A percentile compares a stretch with the other conserved stretches of the same genome.
Conservation (phyloP, 768 basidiomycete genomes). For the Dictyophora rubrovolvata region DNA sequence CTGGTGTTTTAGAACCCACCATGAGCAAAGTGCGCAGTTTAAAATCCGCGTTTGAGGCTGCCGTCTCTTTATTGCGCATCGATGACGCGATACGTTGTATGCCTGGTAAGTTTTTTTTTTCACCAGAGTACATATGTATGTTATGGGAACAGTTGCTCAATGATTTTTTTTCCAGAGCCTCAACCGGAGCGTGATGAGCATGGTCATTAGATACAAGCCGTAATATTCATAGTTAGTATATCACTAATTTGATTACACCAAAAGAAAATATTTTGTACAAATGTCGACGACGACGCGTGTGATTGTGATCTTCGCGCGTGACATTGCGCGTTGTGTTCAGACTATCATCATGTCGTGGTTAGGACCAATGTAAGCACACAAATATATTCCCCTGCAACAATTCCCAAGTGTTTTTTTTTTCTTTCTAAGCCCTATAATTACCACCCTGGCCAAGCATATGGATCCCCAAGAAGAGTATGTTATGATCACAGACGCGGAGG, state of each 20-base stretch:
- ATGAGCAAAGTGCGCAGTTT: conserved; percentile 95
- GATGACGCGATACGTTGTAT: conserved; percentile 93
- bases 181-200: conserved; percentile 65
- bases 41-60: conserved; percentile 95
- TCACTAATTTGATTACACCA: neutral
- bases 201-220: conserved; percentile 42
- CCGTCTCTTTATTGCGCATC: conserved; percentile 87
- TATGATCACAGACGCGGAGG: conserved; percentile 64
- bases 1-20: conserved; percentile 92
- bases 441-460: conserved; percentile 55
- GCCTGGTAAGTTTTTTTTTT: conserved; percentile 47
- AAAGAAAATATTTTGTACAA: too few relatives aligned
- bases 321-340: conserved; percentile 4
- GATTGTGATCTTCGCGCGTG: neutral
- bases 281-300: neutral
- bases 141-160: neutral
- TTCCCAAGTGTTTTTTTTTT: neutral
- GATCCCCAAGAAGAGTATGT: conserved; percentile 73
- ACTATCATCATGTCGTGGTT: conserved; percentile 8
- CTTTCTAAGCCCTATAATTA: conserved; percentile 7
- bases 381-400: neutral
- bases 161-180: conserved; percentile 38
- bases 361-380: conserved; percentile 7
- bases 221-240: neutral
- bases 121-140: neutral